Evolutionary conservation across 495 filamentous ascomycete species (phyloP), one percentile per base, ranked within the genome.

Genomic region (Acidiella bohemica): DNA sequence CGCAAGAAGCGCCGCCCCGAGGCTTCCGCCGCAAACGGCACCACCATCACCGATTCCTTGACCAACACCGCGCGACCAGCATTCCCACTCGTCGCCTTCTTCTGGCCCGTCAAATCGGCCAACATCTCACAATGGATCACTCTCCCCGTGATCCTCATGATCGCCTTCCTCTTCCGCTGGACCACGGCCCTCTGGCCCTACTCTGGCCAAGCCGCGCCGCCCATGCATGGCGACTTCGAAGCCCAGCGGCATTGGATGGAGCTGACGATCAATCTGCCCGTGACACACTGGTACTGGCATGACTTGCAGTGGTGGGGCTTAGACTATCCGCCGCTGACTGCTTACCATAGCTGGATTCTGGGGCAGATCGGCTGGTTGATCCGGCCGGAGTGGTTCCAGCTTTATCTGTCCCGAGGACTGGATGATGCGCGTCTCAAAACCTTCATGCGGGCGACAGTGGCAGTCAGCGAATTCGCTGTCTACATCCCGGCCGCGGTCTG

Each of bases 171-270:
- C 16, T 93, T 93, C 59, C 67, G 90, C 36, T 96, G 90, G 90
- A 79, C 81, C 30, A 80, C 85, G 30, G 82, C 83, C 13, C 60
- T 96, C 5, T 95, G 90, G 78, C 81, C 84, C 31, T 95, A 97
- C 59, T 97, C 90, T 47, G 84, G 86, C 34, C 82, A 77, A 47
- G 62, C 78, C 46, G 73, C 75, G 28, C 85, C 85, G 3, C 90
- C 90, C 12, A 87, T 94, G 78, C 77, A 92, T 51, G 90, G 90
- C 38, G 90, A 97, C 58, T 95, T 94, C 57, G 90, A 97, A 59
- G 90, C 92, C 5, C 90, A 97, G 58, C 61, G 90, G 50, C 90
- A 97, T 54, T 97, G 90, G 90, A 95, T 96, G 88, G 90, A 96
- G 53, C 70, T 95, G 47, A 94, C 92, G 1, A 80, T 71, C 11